Evolutionary conservation across 805 yeast genomes (phyloP).

Genomic region (Kluyveromyces nonfermentans): DNA sequence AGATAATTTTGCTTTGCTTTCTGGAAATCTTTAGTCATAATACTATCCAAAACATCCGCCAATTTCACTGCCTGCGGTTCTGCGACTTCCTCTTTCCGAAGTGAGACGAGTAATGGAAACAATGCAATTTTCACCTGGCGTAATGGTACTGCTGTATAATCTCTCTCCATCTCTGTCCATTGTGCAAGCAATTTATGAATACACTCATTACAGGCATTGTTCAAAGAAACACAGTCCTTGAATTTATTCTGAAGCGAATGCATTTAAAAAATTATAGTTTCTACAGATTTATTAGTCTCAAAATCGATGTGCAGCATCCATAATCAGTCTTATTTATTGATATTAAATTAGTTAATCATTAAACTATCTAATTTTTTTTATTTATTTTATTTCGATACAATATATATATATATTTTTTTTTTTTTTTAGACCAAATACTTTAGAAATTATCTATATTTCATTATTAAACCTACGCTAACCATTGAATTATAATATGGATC

Average conservation of each 20-base stretch:
- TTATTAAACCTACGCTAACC: too few species aligned
- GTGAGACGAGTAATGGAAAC: slow-evolving; percentile 43
- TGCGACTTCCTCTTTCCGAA: slow-evolving; percentile 37
- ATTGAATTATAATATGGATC: too few species aligned
- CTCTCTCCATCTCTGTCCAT: slow-evolving; percentile 28
- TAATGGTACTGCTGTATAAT: slow-evolving; percentile 23
- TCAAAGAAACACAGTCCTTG: neutral
- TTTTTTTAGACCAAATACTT: too few species aligned
- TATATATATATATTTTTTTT: too few species aligned
- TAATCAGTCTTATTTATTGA: too few species aligned
- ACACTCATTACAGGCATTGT: slow-evolving; percentile 31
- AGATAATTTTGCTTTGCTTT: slow-evolving; percentile 50
- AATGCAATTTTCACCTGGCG: slow-evolving; percentile 41
- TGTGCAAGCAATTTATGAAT: slow-evolving; percentile 27
- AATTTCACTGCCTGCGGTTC: slow-evolving; percentile 42
- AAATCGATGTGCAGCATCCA: neutral
- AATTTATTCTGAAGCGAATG: neutral
- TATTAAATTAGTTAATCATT: too few species aligned
- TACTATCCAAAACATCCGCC: slow-evolving; percentile 46
- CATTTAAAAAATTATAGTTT: too few species aligned
- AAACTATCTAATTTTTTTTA: too few species aligned
- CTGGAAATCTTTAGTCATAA: slow-evolving; percentile 39
- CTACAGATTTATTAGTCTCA: too few species aligned
- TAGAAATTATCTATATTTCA: neutral
- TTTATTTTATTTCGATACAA: too few species aligned